Evolutionary conservation across 768 basidiomycete species (phyloP).

Genomic region (Pleurotus djamor): DNA sequence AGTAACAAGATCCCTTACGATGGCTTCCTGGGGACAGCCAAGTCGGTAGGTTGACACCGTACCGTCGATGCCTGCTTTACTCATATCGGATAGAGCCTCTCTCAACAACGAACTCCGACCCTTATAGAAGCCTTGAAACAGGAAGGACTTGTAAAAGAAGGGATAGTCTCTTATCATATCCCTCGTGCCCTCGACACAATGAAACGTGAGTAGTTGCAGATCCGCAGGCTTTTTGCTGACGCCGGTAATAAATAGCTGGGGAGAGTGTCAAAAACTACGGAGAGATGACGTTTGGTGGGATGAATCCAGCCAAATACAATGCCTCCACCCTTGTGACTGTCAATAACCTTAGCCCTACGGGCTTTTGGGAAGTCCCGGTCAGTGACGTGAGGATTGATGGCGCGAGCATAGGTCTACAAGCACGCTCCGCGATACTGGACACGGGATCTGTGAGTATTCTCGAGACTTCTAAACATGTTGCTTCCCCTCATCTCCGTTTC

Average conservation of each 20-base stretch:
- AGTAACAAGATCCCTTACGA: conserved; percentile 39
- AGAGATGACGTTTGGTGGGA: conserved; percentile 57
- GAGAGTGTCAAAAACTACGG: conserved; percentile 42
- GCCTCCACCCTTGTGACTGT: conserved; percentile 43
- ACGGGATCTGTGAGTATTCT: conserved; percentile 25
- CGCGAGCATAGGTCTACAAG: conserved; percentile 30
- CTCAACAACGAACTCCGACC: conserved; percentile 50
- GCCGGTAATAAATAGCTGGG: background rate
- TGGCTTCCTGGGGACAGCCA: conserved; percentile 52
- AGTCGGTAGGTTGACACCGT: conserved; percentile 12
- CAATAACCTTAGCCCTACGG: conserved; percentile 44
- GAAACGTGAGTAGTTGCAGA: background rate
- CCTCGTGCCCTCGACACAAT: conserved; percentile 52
- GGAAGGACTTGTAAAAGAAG: conserved; percentile 42
- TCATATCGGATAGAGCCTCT: conserved; percentile 35
- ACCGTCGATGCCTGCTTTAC: background rate
- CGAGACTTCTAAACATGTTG: background rate
- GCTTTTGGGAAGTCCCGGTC: conserved; percentile 68
- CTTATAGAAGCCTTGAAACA: conserved; percentile 55
- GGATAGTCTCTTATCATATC: conserved; percentile 67
- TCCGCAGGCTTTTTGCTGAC: background rate
- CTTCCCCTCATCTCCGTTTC: background rate
- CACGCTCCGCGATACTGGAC: conserved; percentile 57
- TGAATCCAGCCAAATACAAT: conserved; percentile 55
- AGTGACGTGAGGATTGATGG: conserved; percentile 48